Base-by-base conservation (phyloP, 768 basidiomycete genomes). In the Xerocomus potaroensis region DNA sequence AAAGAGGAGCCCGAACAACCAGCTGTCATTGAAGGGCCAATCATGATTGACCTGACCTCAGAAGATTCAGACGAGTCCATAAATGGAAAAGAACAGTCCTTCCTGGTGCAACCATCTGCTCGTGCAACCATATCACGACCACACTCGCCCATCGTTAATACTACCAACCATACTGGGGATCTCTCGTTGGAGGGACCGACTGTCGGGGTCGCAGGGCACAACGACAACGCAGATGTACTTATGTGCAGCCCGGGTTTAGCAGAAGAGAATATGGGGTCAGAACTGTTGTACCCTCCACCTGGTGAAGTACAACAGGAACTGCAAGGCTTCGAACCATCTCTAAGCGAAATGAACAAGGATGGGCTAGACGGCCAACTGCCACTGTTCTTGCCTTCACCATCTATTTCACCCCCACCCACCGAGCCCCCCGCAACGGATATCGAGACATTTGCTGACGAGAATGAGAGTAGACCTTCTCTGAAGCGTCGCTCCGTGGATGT, bases 321-420 rank as follows among this genome's bases (percentile, higher is more conserved):
- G 22, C 29, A 47, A 38, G 46, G 32, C 38, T 43, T 51, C 22
- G 49, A 49, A 7, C 38, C 35, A 21, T 45, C 44, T 12, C 49
- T 54, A 35, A 48, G 18, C 21, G 56, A 56, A 47, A 45, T 48
- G 34, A 56, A 35, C 26, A 51, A 42, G 14, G 47, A 34, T 15
- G 24, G 10, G 14, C 21, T 33, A 21, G 51, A 47, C 41, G 60
- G 59, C 8, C 65, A 58, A 40, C 51, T 70, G 12, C 78, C 77
- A 23, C 62, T 78, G 37, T 79, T 79, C 52, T 54, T 78, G 23
- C 77, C 77, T 30, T 79, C 76, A 32, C 72, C 71, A 6, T 62
- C 69, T 1, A 49, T 58, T 47, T 72, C 70, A 16, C 69, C 69
- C 26, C 23, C 47, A 16, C 43, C 37, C 4, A 54, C 53, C 21